A percentile compares a stretch with the other conserved stretches of the same genome.
phyloP scores from a whole-genome alignment of 306 rosid genomes.

The Nissolia schottii region DNA sequence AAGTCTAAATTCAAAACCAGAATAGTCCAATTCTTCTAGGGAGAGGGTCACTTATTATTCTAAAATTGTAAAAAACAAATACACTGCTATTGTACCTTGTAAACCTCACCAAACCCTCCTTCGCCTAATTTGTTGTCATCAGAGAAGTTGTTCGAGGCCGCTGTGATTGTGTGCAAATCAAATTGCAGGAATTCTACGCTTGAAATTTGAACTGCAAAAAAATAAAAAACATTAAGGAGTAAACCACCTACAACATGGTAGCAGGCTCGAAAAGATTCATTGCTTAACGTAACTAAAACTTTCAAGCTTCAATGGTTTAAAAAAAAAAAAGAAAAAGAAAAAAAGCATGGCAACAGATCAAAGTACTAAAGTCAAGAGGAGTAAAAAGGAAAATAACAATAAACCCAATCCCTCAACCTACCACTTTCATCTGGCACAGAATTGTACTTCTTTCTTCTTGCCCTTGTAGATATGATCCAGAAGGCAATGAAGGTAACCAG shows the following conservation, averaged over 20 bases:
- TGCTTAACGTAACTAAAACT: too few relatives aligned
- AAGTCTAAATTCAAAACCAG: not conserved
- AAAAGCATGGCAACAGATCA: too few relatives aligned
- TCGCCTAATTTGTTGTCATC: constrained; percentile 33
- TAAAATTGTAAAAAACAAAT: not conserved
- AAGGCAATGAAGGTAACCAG: not conserved
- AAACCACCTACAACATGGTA: not conserved
- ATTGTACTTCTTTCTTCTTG: not conserved
- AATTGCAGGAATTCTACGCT: constrained; percentile 34
- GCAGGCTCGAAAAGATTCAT: not conserved
- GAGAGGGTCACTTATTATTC: not conserved
- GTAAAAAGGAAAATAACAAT: too few relatives aligned
- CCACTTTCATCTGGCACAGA: constrained; percentile 9
- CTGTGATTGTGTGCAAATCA: constrained; percentile 23
- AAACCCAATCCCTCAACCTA: not conserved
- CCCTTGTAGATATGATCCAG: not conserved
- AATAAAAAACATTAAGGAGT: not conserved
- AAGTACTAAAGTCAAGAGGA: too few relatives aligned
- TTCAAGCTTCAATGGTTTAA: not conserved
- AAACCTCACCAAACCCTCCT: too few relatives aligned
- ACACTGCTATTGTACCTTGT: not conserved
- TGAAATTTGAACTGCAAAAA: constrained; percentile 25
- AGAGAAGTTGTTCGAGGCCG: constrained; percentile 41
- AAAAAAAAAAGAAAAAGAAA: not conserved
- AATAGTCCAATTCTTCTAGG: not conserved